Base-by-base conservation (phyloP, 495 filamentous ascomycete genomes). In the Tuber indicum region DNA sequence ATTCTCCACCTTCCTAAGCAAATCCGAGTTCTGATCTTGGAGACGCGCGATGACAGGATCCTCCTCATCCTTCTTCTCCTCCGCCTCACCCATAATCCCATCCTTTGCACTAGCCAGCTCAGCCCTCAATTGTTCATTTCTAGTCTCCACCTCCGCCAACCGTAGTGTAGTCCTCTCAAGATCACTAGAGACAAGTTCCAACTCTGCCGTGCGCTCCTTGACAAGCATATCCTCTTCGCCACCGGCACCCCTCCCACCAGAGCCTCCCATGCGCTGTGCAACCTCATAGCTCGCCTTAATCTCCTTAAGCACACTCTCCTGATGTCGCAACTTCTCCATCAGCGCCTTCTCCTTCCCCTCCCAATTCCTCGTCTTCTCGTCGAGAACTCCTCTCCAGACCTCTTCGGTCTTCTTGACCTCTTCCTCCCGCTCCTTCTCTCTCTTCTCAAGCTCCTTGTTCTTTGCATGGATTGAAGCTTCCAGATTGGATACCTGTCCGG, bases 211-310 rank as follows among this genome's bases (percentile, higher is more conserved):
- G 10, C 90, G 91, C 75, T 94, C 92, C 71, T 91, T 89, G 0
- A 87, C 88, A 66, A 83, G 47, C 23, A 83, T 75, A 26, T 79
- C 82, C 62, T 83, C 82, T 43, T 83, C 82, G 26, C 81, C 81
- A 16, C 76, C 79, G 73, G 76, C 74, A 47, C 69, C 75, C 19
- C 69, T 58, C 10, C 76, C 76, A 72, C 85, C 85, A 46, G 86
- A 83, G 44, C 82, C 84, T 10, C 91, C 95, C 72, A 98, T 87
- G 71, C 96, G 89, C 81, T 98, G 94, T 41, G 94, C 93, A 69
- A 99, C 96, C 83, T 99, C 96, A 82, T 97, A 98, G 84, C 91
- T 97, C 36, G 96, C 96, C 86, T 98, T 98, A 78, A 98, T 88
- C 81, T 98, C 96, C 83, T 93, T 97, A 72, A 99, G 84, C 62